Percentiles rank a stretch among this genome's conserved stretches.
These are phyloP conservation scores for Didymella glomerata DNA, from an alignment of 2,329 filamentous ascomycete species.

Conservation along the genomic window DNA sequence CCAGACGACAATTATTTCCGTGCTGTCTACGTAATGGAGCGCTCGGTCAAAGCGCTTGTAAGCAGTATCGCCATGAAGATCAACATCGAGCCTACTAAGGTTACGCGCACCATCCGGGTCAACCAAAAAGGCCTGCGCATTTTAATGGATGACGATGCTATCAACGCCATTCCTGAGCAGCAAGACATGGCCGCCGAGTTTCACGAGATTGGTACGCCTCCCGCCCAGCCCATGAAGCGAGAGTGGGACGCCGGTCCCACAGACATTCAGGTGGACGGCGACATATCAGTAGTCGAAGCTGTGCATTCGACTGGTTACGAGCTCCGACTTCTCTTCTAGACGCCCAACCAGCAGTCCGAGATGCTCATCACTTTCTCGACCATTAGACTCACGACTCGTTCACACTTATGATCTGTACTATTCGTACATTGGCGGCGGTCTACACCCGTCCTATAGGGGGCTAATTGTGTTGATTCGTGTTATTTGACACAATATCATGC, in stretches of 20 bases:
- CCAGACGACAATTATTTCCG: conserved; percentile 74
- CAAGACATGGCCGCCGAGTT: conserved; percentile 84
- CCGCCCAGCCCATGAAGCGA: conserved; percentile 57
- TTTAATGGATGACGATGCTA: conserved; percentile 88
- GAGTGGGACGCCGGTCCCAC: conserved; percentile 62
- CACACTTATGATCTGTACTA: conserved; percentile 47
- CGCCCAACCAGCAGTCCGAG: conserved; percentile 4
- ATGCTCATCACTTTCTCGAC: conserved; percentile 20
- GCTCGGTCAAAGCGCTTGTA: conserved; percentile 78
- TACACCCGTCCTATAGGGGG: conserved; percentile 22
- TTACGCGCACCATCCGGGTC: conserved; percentile 75
- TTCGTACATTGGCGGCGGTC: conserved; percentile 37
- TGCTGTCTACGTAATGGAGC: conserved; percentile 83
- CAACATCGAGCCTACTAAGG: conserved; percentile 75
- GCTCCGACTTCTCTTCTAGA: conserved; percentile 58
- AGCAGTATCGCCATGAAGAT: conserved; percentile 79
- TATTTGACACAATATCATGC: conserved; percentile 18
- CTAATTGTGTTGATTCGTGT: conserved; percentile 28
- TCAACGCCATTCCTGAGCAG: conserved; percentile 83
- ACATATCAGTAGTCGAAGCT: conserved; percentile 55
- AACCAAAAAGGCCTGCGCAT: conserved; percentile 80
- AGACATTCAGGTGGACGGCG: conserved; percentile 60
- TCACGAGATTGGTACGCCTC: conserved; percentile 65
- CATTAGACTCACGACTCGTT: conserved; percentile 31
- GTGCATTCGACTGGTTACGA: conserved; percentile 58